Evolutionary conservation across 495 filamentous ascomycete species (phyloP).

Genomic region (Pyrenula massariospora): DNA sequence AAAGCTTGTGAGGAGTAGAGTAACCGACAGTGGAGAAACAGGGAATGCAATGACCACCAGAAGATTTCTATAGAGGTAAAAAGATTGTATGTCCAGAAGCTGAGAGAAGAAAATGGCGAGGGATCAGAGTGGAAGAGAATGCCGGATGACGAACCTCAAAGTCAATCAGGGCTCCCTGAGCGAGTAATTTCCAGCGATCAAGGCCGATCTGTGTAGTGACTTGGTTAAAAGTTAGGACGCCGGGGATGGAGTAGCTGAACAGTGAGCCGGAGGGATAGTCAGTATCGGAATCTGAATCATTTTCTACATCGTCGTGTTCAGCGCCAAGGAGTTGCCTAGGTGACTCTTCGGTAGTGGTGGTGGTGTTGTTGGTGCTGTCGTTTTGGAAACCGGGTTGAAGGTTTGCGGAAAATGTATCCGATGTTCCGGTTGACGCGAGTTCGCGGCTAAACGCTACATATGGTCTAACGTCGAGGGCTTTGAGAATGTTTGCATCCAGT

Average conservation of each 20-base stretch:
- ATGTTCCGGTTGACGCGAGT: constrained; percentile 3
- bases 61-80: too few relatives aligned
- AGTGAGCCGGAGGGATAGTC: constrained; percentile 41
- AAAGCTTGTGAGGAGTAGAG: too few relatives aligned
- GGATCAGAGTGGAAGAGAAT: neutral
- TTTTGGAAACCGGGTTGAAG: neutral
- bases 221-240: constrained; percentile 54
- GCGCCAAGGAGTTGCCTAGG: neutral
- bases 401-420: neutral
- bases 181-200: constrained; percentile 39
- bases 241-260: constrained; percentile 64
- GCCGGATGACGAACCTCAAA: constrained; percentile 27
- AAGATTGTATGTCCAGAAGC: too few relatives aligned
- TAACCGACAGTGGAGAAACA: neutral
- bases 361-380: neutral
- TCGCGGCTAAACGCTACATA: neutral
- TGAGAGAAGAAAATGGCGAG: too few relatives aligned
- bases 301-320: constrained; percentile 9
- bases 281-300: constrained; percentile 20
- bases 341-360: constrained; percentile 4
- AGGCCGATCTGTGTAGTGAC: constrained; percentile 48
- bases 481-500: constrained; percentile 53
- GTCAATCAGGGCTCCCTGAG: constrained; percentile 27
- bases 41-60: neutral
- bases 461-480: constrained; percentile 38